Evolutionary conservation across 2,329 filamentous ascomycete species (phyloP).

Genomic region (Grosmannia clavigera): DNA sequence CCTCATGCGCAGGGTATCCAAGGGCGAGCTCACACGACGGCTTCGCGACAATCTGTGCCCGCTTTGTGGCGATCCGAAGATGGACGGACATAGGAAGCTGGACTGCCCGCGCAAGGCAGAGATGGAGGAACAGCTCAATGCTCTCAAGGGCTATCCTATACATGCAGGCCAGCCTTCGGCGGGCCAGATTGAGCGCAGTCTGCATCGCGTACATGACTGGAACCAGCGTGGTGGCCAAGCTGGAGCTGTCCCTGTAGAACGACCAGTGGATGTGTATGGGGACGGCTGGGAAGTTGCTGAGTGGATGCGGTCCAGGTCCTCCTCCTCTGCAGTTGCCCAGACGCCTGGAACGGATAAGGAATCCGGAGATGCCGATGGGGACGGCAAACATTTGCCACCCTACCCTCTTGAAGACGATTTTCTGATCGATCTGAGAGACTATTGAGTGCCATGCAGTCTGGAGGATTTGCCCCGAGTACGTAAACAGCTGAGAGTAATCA

Average conservation of each 20-base stretch:
- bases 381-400: not conserved
- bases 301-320: not conserved
- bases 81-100: conserved; percentile 4
- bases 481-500: not conserved
- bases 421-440: not conserved
- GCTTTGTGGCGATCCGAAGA: conserved; percentile 8
- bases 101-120: conserved; percentile 2
- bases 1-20: conserved; percentile 9
- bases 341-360: not conserved
- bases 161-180: not conserved
- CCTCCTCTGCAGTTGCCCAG: not conserved
- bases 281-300: not conserved
- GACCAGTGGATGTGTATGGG: not conserved
- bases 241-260: not conserved
- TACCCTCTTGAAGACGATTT: not conserved
- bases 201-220: not conserved
- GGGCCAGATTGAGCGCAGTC: not conserved
- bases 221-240: not conserved
- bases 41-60: conserved; percentile 5
- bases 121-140: not conserved
- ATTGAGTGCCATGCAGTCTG: not conserved
- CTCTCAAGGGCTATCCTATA: not conserved
- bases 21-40: not conserved
- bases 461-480: not conserved
- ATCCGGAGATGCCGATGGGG: not conserved